These are phyloP conservation scores for Sugiyamaella grinbergsii DNA, from an alignment of 1,139 yeast species.

Conservation along the genomic window DNA sequence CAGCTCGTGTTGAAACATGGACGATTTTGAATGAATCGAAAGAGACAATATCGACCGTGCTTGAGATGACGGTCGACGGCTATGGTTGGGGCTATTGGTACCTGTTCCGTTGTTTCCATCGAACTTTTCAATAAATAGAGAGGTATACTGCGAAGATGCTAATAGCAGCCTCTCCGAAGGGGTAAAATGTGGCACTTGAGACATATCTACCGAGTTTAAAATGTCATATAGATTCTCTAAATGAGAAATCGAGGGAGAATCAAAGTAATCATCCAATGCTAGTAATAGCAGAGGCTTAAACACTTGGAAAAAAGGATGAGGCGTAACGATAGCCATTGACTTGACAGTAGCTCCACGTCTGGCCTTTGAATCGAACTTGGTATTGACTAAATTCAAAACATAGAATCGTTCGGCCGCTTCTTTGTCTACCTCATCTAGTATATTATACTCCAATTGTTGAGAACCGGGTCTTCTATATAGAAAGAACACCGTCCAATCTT, in stretches of 20 bases:
- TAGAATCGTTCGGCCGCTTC: conserved; percentile 50
- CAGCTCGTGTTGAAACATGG: conserved; percentile 4
- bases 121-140: conserved; percentile 40
- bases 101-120: conserved; percentile 22
- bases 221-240: conserved; percentile 45
- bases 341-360: conserved; percentile 60
- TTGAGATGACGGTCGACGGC: background rate
- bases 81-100: background rate
- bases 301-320: conserved; percentile 54
- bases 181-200: conserved; percentile 38
- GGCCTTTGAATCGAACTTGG: conserved; percentile 50
- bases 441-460: conserved; percentile 37
- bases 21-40: conserved; percentile 3
- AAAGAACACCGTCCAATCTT: conserved; percentile 62
- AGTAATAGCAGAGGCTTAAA: conserved; percentile 60
- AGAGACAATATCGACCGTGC: background rate
- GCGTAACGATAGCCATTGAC: conserved; percentile 57
- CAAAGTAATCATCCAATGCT: conserved; percentile 51
- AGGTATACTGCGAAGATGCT: conserved; percentile 37
- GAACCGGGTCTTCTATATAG: conserved; percentile 44
- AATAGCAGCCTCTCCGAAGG: conserved; percentile 40
- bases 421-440: conserved; percentile 33
- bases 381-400: conserved; percentile 59
- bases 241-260: conserved; percentile 33
- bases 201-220: conserved; percentile 44